These are phyloP conservation scores for Teunomyces lycoperdinae DNA, from an alignment of 805 yeast species.

Conservation along the genomic window DNA sequence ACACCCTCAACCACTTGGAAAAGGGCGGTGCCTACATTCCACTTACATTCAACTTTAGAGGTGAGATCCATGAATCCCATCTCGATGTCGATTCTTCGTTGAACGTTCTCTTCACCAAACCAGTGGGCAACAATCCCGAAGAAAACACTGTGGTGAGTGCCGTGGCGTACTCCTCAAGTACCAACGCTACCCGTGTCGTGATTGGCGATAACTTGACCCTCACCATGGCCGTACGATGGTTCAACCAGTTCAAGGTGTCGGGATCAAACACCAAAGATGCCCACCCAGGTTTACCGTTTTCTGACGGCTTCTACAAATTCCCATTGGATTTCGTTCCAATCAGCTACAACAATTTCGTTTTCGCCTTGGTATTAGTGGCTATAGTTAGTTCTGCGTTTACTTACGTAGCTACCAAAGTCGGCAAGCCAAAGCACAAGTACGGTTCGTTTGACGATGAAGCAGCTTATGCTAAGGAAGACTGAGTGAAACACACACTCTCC, in stretches of 20 bases:
- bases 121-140: slow-evolving; percentile 26
- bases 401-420: slow-evolving; percentile 11
- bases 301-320: slow-evolving; percentile 40
- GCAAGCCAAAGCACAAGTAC: slow-evolving; percentile 5
- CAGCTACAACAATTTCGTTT: slow-evolving; percentile 14
- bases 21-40: slow-evolving; percentile 53
- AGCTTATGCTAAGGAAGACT: slow-evolving; percentile 16
- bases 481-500: background rate
- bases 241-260: slow-evolving; percentile 21
- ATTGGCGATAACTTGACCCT: slow-evolving; percentile 65
- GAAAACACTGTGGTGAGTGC: slow-evolving; percentile 50
- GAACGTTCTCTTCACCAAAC: slow-evolving; percentile 48
- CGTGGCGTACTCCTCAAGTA: slow-evolving; percentile 59
- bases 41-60: slow-evolving; percentile 60
- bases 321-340: slow-evolving; percentile 31
- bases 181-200: slow-evolving; percentile 56
- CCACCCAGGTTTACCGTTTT: slow-evolving; percentile 27
- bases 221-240: slow-evolving; percentile 60
- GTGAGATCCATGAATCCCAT: slow-evolving; percentile 64
- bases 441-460: slow-evolving; percentile 16
- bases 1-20: slow-evolving; percentile 40
- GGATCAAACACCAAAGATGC: slow-evolving; percentile 7
- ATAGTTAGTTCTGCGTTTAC: slow-evolving; percentile 19
- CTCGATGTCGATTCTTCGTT: slow-evolving; percentile 60
- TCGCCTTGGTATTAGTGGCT: slow-evolving; percentile 22